Base-by-base conservation (phyloP, 192 early-diverging fungal species). In the Phycomyces blakesleeanus region DNA sequence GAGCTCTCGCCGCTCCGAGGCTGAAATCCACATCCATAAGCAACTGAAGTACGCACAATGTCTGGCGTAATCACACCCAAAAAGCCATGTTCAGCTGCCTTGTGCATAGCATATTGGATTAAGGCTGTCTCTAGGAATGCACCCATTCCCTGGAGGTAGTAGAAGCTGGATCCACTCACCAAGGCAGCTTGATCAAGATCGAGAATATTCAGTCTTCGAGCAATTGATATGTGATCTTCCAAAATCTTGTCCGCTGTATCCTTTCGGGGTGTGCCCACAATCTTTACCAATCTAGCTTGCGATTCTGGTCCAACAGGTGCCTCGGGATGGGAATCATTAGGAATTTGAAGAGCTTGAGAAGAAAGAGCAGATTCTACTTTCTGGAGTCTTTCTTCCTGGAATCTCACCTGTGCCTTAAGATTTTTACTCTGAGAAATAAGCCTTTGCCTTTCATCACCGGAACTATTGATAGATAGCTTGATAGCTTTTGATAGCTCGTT, bases 1-100 rank as follows among this genome's bases (percentile, higher is more conserved):
- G 89, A 88, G 20, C 89, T 84, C 41, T 86, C 81, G 14, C 83
- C 69, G 18, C 71, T 57, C 14, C 92, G 77, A 1, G 93, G 94
- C 26, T 86, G 83, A 77, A 95, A 97, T 38, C 94, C 94, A 66
- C 94, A 97, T 0, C 87, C 92, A 59, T 89, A 82, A 8, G 90
- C 83, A 0, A 94, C 76, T 57, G 89, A 86, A 40, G 80, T 83
- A 7, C 89, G 85, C 26, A 93, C 85, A 6, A 92, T 74, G 67
- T 97, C 94, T 0, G 94, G 94, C 12, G 90, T 85, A 26, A 85
- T 78, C 15, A 93, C 78, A 1, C 89, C 89, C 15, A 73, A 74
- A 69, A 89, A 97, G 1, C 94, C 94, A 2, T 79, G 80, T 2
- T 59, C 51, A 9, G 84, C 72, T 0, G 89, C 89, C 15, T 80